phyloP scores from a whole-genome alignment of 495 filamentous ascomycete genomes.

The Tetracladium setigerum region DNA sequence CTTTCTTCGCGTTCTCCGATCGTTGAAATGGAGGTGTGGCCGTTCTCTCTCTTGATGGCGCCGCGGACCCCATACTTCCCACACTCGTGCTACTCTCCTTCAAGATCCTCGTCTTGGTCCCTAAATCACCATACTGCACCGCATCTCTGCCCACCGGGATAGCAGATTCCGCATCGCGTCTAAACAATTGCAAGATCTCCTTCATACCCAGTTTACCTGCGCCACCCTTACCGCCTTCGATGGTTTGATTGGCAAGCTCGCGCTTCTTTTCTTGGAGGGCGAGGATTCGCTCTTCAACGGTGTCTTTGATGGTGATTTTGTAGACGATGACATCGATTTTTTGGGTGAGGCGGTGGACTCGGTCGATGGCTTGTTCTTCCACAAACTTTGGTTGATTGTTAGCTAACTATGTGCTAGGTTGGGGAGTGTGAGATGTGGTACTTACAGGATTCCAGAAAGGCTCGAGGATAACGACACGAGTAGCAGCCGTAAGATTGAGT shows the following conservation, averaged over 20 bases:
- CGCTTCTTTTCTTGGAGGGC: conserved; percentile 90
- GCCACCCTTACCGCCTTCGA: conserved; percentile 60
- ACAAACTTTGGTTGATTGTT: conserved; percentile 53
- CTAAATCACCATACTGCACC: conserved; percentile 2
- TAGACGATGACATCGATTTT: conserved; percentile 91
- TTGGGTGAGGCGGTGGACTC: conserved; percentile 93
- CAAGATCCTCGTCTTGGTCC: conserved; percentile 20
- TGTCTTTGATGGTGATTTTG: conserved; percentile 75
- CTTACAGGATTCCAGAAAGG: conserved; percentile 95
- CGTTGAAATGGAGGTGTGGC: too few relatives aligned
- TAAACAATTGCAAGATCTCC: conserved; percentile 88
- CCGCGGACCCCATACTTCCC: too few relatives aligned
- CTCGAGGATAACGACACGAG: conserved; percentile 88
- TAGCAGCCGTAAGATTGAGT: conserved; percentile 89
- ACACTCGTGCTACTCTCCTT: conserved; percentile 8
- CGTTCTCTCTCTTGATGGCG: too few relatives aligned
- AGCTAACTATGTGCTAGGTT: not conserved
- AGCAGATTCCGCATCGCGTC: conserved; percentile 56
- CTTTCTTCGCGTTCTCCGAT: not conserved
- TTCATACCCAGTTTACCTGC: conserved; percentile 79
- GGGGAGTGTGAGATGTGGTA: conserved; percentile 8
- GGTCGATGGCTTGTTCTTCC: conserved; percentile 97
- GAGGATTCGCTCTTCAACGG: conserved; percentile 88
- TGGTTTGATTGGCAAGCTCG: conserved; percentile 72
- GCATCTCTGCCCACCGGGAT: not conserved